Evolutionary conservation across 768 basidiomycete genomes (phyloP).

Genomic region (Mrakia frigida): DNA sequence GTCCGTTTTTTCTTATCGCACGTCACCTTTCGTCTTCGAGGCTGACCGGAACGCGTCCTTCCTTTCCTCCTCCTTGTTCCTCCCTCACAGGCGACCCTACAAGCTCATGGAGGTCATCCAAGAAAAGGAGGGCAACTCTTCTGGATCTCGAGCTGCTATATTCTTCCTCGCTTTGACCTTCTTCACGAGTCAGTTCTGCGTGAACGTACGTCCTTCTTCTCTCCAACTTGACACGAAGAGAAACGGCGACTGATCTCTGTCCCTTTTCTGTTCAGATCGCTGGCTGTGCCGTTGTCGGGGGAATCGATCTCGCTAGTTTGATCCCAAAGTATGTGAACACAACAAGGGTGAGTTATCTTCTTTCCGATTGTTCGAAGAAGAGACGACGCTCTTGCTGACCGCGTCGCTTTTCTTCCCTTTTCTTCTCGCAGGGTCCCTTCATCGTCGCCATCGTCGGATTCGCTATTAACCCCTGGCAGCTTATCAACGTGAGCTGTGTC

Average conservation of each 20-base stretch:
- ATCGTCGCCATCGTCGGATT: conserved; percentile 36
- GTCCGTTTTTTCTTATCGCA: conserved; percentile 25
- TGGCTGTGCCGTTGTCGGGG: conserved; percentile 39
- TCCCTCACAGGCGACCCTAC: conserved; percentile 26
- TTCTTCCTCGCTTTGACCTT: conserved; percentile 42
- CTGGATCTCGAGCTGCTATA: conserved; percentile 40
- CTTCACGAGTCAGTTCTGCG: conserved; percentile 36
- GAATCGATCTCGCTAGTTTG: conserved; percentile 35
- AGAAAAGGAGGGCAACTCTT: conserved; percentile 29
- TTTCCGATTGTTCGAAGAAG: background rate
- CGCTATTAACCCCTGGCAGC: conserved; percentile 38
- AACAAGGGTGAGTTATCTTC: background rate
- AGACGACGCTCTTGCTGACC: no score
- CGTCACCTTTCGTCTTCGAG: conserved; percentile 14
- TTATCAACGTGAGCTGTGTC: conserved; percentile 27
- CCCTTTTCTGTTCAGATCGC: conserved; percentile 17
- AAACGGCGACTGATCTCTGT: background rate
- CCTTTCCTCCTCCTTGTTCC: background rate
- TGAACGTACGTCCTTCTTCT: conserved; percentile 34
- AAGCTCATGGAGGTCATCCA: conserved; percentile 31
- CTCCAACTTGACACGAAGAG: background rate
- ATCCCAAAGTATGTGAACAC: conserved; percentile 23
- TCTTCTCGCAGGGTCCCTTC: conserved; percentile 16
- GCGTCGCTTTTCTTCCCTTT: background rate
- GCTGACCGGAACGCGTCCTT: background rate